Evolutionary conservation across 2,329 filamentous ascomycete genomes (phyloP), one percentile per base, ranked within the genome.

Genomic region (Claviceps arundinis): DNA sequence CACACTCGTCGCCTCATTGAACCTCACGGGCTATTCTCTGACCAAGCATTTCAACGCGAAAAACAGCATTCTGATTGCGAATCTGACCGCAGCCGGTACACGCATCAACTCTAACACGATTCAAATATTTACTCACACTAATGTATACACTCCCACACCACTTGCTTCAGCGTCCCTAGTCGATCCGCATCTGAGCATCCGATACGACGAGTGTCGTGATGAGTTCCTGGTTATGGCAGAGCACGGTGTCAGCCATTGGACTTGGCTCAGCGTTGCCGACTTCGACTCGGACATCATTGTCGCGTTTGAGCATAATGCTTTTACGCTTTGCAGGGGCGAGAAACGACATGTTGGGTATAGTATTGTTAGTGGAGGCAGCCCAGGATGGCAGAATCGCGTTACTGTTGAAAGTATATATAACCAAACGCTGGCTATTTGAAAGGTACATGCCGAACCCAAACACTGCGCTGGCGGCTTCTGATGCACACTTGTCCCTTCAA

Each of bases 1-100:
- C 30, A 55, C 53, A n/a, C 42, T 52, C 1, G 37, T 55, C 7
- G 40, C 50, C 17, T 55, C 53, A 1, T 22, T 52, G 37, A 55
- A 55, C 16, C 22, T 55, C 19, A 50, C 42, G 4, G 19, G 16
- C 5, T 16, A 52, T 30, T 34, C 47, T 13, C 13, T 16, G 8
- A 8, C 43, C 24, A 13, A 41, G 11, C 2, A 16, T 41, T 55
- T 52, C 40, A 38, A 52, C 24, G 24, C 53, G 13, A 42, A 22
- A 22, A 38, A 50, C 2, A 38, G 47, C 14, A 3, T 54, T n/a
- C 41, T 55, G 2, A 16, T 55, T 13, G 53, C 44, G 6, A 55
- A 52, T 5, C 19, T 53, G 16, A 50, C 52, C 4, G 52, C 52
- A 24, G 30, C 37, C 4, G 52, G 52, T 11, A 50, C 42, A 19